phyloP scores from a whole-genome alignment of 2,329 filamentous ascomycete genomes.

The Pseudofabraea citricarpa region DNA sequence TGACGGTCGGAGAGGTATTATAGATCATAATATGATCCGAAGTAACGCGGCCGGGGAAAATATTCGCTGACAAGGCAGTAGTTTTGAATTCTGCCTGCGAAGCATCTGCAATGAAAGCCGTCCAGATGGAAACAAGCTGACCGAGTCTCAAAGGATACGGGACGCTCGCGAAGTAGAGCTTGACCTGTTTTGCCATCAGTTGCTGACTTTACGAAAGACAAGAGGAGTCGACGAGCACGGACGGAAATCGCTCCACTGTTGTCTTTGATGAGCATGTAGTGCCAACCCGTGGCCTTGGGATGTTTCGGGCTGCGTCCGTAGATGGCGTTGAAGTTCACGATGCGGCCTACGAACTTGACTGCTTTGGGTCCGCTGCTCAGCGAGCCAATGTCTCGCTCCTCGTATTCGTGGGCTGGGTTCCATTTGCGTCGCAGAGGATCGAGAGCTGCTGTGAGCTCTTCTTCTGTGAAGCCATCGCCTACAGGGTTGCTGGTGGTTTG shows the following conservation, averaged over 20 bases:
- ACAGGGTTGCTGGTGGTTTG: slow-evolving; percentile 9
- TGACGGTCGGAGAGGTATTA: slow-evolving; percentile 37
- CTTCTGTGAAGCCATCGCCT: slow-evolving; percentile 49
- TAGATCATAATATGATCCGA: slow-evolving; percentile 50
- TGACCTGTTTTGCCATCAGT: too few species aligned
- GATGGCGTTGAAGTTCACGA: slow-evolving; percentile 49
- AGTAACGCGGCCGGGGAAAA: slow-evolving; percentile 52
- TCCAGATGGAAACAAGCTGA: slow-evolving; percentile 51
- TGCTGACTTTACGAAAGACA: too few species aligned
- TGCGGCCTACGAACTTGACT: slow-evolving; percentile 47
- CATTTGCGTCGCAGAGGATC: slow-evolving; percentile 33
- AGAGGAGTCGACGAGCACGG: slow-evolving; percentile 7
- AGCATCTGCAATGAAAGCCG: slow-evolving; percentile 45
- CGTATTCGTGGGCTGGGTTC: slow-evolving; percentile 40
- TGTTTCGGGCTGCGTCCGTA: slow-evolving; percentile 36
- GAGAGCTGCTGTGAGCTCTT: slow-evolving; percentile 35
- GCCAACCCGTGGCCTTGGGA: slow-evolving; percentile 41
- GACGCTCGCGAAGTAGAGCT: slow-evolving; percentile 42
- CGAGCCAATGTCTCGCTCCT: slow-evolving; percentile 39
- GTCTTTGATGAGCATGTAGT: slow-evolving; percentile 52
- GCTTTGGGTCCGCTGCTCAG: slow-evolving; percentile 44
- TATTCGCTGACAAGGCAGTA: slow-evolving; percentile 42
- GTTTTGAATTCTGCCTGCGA: slow-evolving; percentile 36
- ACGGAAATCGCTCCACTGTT: slow-evolving; percentile 49
- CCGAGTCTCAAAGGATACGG: slow-evolving; percentile 43